These are phyloP conservation scores for Theobroma grandiflorum DNA, from an alignment of 441 rosid genomes.

Conservation along the genomic window DNA sequence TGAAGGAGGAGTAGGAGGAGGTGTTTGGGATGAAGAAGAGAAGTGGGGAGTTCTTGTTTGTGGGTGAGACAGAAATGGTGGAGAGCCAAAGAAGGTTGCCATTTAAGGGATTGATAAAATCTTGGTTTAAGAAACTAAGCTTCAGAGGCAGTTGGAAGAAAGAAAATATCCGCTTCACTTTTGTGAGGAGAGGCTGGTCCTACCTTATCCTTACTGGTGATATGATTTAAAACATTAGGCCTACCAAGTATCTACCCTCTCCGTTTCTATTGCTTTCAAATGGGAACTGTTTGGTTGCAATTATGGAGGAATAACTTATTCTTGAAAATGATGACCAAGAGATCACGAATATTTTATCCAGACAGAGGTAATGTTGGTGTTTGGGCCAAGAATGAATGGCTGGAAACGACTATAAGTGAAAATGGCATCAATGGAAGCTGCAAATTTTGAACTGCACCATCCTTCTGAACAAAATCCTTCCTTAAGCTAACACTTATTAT, in stretches of 20 bases:
- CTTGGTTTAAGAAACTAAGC: background rate
- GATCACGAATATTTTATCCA: no score
- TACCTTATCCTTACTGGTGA: conserved; percentile 42
- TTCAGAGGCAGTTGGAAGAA: background rate
- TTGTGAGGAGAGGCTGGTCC: conserved; percentile 19
- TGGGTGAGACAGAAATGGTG: conserved; percentile 59
- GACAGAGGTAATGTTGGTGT: no score
- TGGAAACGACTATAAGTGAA: no score
- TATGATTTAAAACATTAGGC: background rate
- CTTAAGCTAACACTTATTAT: no score
- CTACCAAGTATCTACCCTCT: no score
- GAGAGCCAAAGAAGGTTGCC: conserved; percentile 65
- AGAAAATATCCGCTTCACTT: background rate
- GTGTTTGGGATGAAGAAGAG: conserved; percentile 45
- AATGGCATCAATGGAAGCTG: no score
- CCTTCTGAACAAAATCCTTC: background rate
- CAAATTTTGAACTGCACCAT: no score
- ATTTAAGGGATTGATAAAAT: conserved; percentile 32
- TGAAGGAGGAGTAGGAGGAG: conserved; percentile 42
- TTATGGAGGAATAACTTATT: no score
- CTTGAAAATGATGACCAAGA: no score
- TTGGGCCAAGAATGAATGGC: no score
- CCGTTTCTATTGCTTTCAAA: background rate
- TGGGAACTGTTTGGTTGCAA: background rate
- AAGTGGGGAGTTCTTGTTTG: conserved; percentile 42